A percentile compares a stretch with the other conserved stretches of the same genome.
Conservation (phyloP, 495 filamentous ascomycete species). For the Trichoderma erinaceum region DNA sequence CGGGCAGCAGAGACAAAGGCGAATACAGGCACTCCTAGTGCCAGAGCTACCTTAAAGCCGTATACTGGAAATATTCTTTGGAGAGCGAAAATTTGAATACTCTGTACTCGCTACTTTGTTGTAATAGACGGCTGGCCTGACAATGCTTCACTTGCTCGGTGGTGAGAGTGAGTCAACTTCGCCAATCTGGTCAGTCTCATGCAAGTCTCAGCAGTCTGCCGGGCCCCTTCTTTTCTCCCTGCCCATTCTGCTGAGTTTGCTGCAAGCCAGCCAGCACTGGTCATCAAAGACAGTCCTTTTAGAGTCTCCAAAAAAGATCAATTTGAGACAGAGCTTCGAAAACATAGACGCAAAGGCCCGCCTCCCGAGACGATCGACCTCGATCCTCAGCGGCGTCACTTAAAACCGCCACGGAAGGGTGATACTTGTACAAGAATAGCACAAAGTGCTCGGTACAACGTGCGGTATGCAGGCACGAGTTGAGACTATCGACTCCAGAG, state of each 20-base stretch:
- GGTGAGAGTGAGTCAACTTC: background rate
- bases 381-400: background rate
- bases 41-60: too few relatives aligned
- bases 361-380: conserved; percentile 4
- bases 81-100: background rate
- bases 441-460: too few relatives aligned
- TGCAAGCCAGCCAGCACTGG: background rate
- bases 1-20: background rate
- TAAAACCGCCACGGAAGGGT: background rate
- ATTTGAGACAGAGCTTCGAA: background rate
- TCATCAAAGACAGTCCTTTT: background rate
- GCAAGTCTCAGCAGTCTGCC: background rate
- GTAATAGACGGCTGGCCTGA: background rate
- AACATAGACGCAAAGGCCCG: background rate
- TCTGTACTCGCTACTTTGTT: background rate
- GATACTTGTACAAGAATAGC: background rate
- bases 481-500: background rate
- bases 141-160: background rate
- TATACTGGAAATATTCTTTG: too few relatives aligned
- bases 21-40: background rate
- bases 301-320: background rate
- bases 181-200: conserved; percentile 5
- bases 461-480: background rate
- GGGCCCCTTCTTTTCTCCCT: background rate
- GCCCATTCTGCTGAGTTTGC: background rate